These are phyloP conservation scores for Clavariopsis aquatica DNA, from an alignment of 495 filamentous ascomycete species.

Conservation along the genomic window DNA sequence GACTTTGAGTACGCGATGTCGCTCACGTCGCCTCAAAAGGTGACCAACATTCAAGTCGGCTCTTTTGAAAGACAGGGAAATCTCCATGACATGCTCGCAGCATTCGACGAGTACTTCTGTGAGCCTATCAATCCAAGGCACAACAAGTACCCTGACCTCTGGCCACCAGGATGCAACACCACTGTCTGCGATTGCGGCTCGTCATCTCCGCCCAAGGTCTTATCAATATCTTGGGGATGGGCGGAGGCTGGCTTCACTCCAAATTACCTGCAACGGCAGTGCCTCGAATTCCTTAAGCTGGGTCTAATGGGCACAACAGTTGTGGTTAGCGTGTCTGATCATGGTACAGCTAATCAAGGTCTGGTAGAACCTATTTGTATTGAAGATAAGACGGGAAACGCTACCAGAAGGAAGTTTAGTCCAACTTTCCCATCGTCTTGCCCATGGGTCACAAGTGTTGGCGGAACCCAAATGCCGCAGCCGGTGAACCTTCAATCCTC, in stretches of 20 bases:
- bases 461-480: conserved; percentile 48
- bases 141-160: not conserved
- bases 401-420: conserved; percentile 42
- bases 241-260: conserved; percentile 27
- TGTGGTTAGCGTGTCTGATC: conserved; percentile 49
- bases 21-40: not conserved
- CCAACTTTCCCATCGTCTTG: conserved; percentile 49
- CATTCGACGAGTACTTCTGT: not conserved
- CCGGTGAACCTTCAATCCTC: conserved; percentile 17
- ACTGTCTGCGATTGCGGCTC: not conserved
- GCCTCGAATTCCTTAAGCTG: conserved; percentile 56
- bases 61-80: not conserved
- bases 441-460: conserved; percentile 52
- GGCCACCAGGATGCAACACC: not conserved
- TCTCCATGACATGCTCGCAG: not conserved
- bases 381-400: not conserved
- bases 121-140: not conserved
- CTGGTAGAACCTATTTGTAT: not conserved
- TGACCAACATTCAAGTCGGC: not conserved
- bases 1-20: not conserved
- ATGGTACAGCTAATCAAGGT: conserved; percentile 44
- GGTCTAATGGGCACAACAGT: conserved; percentile 50
- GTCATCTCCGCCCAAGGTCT: not conserved
- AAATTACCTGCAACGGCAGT: conserved; percentile 46
- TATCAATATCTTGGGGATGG: not conserved